These are phyloP conservation scores for Carex myosuroides DNA, from an alignment of 176 grass and related monocot genomes.

Conservation along the genomic window DNA sequence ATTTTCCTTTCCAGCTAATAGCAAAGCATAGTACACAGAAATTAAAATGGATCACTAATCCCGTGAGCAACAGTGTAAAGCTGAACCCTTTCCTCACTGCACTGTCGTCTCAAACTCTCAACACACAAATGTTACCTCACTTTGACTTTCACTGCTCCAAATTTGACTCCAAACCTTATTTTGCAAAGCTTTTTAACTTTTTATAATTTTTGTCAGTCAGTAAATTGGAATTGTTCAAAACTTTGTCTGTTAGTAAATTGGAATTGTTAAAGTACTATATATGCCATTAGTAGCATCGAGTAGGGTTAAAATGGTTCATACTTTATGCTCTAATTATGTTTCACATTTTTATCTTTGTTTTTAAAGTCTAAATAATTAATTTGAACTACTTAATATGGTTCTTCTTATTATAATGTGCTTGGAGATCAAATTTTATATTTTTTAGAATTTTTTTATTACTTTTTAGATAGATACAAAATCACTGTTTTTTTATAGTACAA, in stretches of 20 bases:
- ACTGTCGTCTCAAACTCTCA: neutral
- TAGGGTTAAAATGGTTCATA: too few relatives aligned
- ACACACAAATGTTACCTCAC: neutral
- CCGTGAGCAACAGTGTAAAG: constrained; percentile 12
- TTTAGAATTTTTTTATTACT: too few relatives aligned
- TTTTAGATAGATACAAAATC: too few relatives aligned
- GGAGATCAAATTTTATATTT: too few relatives aligned
- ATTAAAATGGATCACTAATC: neutral
- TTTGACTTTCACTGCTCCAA: neutral
- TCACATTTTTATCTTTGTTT: too few relatives aligned
- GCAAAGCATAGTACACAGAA: neutral
- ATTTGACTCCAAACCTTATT: neutral
- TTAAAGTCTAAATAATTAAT: too few relatives aligned
- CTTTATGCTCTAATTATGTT: too few relatives aligned
- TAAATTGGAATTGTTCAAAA: neutral
- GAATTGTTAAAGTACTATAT: neutral
- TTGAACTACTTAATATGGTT: too few relatives aligned
- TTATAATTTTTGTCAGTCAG: too few relatives aligned
- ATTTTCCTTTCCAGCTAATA: constrained; percentile 19
- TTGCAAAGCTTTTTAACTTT: neutral
- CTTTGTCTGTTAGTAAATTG: neutral
- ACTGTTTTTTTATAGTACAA: too few relatives aligned
- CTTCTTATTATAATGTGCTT: too few relatives aligned
- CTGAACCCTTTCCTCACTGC: constrained; percentile 12
- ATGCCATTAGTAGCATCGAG: too few relatives aligned